Evolutionary conservation across 179 eudicot genomes (phyloP).

Genomic region (Heliamphora ciliata): DNA sequence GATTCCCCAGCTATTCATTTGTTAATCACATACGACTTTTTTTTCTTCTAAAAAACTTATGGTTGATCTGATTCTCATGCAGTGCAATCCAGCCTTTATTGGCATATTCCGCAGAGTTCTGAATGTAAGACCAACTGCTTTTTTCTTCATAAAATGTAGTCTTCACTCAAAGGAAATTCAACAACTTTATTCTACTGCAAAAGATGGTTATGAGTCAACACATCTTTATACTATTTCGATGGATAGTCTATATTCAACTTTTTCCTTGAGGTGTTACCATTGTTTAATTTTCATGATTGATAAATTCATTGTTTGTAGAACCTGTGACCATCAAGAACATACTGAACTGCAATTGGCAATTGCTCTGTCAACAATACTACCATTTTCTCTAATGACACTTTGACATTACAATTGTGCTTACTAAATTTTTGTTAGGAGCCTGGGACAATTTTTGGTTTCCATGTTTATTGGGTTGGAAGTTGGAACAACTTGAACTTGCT

Average conservation of each 20-base stretch:
- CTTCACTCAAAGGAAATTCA: slow-evolving; percentile 67
- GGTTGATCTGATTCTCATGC: slow-evolving; percentile 28
- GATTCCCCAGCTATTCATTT: not conserved
- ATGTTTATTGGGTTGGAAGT: not conserved
- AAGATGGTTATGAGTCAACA: slow-evolving; percentile 91
- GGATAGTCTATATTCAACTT: slow-evolving; percentile 34
- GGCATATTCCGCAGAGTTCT: slow-evolving; percentile 76
- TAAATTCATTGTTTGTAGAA: not conserved
- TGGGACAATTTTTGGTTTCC: slow-evolving; percentile 3
- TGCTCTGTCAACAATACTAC: no score
- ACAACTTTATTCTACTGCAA: slow-evolving; percentile 58
- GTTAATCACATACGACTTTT: not conserved
- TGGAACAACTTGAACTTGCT: not conserved
- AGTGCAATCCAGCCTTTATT: slow-evolving; percentile 62
- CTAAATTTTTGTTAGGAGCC: not conserved
- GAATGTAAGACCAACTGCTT: slow-evolving; percentile 87
- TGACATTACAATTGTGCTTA: not conserved
- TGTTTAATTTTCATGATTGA: not conserved
- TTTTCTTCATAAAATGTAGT: slow-evolving; percentile 79
- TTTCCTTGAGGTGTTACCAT: not conserved
- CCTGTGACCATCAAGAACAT: not conserved
- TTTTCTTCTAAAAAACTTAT: not conserved
- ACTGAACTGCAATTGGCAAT: not conserved
- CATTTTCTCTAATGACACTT: not conserved
- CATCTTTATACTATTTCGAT: slow-evolving; percentile 55